Base-by-base conservation (phyloP, 805 yeast genomes). In the Candida endomychidarum region DNA sequence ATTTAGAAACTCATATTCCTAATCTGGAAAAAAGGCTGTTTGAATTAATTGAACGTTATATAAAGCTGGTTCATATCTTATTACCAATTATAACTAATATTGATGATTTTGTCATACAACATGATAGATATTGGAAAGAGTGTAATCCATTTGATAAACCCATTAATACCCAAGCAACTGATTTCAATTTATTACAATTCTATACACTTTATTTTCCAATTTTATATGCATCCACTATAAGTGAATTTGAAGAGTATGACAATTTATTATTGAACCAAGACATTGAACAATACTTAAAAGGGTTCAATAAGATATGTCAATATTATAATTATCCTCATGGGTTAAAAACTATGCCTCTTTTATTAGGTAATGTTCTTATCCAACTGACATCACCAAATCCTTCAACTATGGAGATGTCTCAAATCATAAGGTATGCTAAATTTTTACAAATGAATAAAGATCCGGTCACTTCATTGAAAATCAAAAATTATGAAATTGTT, bases 181-280 rank as follows among this genome's bases (percentile, higher is more conserved):
- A 65, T 34, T 53, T 75, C 40, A 69, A 67, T 41, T 52, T 54
- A 28, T 49, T 69, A 20, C 70, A 73, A 32, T 78, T 78, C 51
- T 70, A 72, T 45, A 65, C 76, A 6, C 53, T 71, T 0, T 62
- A 77, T 40, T 75, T 76, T 47, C 78, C 83, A 0, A 70, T 78
- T 2, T 53, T 77, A 8, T 78, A 77, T 53, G 82, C 83, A 2
- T 72, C 82, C 2, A 70, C 80, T 1, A 77, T 77, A 22, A 75
- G 82, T 8, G 78, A 77, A 49, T 78, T 74, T 51, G 81, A 78
- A 51, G 83, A 78, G 48, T 70, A 67, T 46, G 77, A 77, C 45
- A 72, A 77, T 44, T 47, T 70, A 12, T 51, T 70, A 15, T 51
- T 70, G 36, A 68, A 69, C 39, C 71, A 71, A 46, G 78, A 75